Evolutionary conservation across 257 asterid genomes (phyloP).

Genomic region (Capsicum pubescens): DNA sequence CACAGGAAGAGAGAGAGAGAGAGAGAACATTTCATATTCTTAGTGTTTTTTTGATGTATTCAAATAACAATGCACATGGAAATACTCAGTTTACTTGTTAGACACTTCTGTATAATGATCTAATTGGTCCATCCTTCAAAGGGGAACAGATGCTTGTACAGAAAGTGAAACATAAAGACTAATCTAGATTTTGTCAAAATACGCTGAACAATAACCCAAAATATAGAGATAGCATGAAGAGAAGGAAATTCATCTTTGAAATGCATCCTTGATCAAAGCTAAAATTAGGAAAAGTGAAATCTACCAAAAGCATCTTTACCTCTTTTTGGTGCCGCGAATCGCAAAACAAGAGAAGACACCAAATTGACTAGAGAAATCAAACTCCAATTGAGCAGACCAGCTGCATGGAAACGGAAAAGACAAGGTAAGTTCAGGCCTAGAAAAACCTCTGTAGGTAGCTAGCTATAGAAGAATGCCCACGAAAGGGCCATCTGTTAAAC

Average conservation of each 20-base stretch:
- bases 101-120: background rate
- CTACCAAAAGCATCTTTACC: conserved; percentile 45
- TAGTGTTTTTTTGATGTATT: background rate
- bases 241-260: conserved; percentile 29
- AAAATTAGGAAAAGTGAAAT: conserved; percentile 30
- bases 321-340: conserved; percentile 69
- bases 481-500: conserved; percentile 19
- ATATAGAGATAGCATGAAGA: conserved; percentile 19
- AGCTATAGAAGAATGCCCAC: background rate
- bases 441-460: background rate
- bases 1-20: background rate
- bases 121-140: conserved; percentile 1
- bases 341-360: conserved; percentile 68
- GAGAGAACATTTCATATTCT: background rate
- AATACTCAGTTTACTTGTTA: background rate
- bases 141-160: conserved; percentile 11
- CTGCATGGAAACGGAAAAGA: conserved; percentile 49
- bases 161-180: conserved; percentile 24
- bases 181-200: conserved; percentile 14
- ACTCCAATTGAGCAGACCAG: conserved; percentile 76
- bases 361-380: conserved; percentile 71
- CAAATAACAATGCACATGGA: background rate
- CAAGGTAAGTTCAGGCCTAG: background rate
- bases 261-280: conserved; percentile 18
- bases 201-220: background rate